A percentile compares a stretch with the other conserved stretches of the same genome.
These are phyloP conservation scores for Saccharum spontaneum DNA, from an alignment of 176 grass and related monocot species.

Conservation along the genomic window DNA sequence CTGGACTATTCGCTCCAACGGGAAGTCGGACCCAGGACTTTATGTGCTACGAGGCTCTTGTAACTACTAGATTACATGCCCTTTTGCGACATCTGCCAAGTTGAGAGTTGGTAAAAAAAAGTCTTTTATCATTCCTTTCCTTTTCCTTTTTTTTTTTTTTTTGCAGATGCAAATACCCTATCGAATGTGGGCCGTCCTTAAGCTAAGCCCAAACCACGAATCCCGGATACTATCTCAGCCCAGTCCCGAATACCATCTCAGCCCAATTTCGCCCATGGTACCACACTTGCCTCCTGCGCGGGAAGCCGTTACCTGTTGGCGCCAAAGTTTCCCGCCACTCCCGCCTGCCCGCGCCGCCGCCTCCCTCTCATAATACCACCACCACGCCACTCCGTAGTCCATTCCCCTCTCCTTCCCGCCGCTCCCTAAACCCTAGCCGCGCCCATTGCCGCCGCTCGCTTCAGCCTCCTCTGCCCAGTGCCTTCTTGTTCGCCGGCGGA, in stretches of 20 bases:
- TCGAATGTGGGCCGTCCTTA: not conserved
- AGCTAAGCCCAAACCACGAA: not conserved
- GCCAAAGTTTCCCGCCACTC: conserved; percentile 55
- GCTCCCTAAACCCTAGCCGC: conserved; percentile 7
- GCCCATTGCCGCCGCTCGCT: not conserved
- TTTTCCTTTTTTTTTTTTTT: too few relatives aligned
- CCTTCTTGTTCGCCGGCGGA: not conserved
- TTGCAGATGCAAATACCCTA: not conserved
- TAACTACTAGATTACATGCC: too few relatives aligned
- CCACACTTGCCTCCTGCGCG: conserved; percentile 6
- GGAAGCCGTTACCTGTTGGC: not conserved
- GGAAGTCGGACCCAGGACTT: too few relatives aligned
- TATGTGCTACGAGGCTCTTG: too few relatives aligned
- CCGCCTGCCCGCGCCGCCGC: not conserved
- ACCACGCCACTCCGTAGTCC: not conserved
- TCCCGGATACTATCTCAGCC: not conserved
- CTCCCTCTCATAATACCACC: conserved; percentile 15
- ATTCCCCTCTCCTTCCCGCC: not conserved
- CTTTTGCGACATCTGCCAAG: too few relatives aligned
- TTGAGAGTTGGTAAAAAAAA: too few relatives aligned
- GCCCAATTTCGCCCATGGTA: not conserved
- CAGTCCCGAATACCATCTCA: not conserved
- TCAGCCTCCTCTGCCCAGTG: not conserved
- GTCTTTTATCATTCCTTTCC: too few relatives aligned
- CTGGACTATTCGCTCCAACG: too few relatives aligned